These are phyloP conservation scores for Hypocrella siamensis DNA, from an alignment of 2,329 filamentous ascomycete genomes.

Conservation along the genomic window DNA sequence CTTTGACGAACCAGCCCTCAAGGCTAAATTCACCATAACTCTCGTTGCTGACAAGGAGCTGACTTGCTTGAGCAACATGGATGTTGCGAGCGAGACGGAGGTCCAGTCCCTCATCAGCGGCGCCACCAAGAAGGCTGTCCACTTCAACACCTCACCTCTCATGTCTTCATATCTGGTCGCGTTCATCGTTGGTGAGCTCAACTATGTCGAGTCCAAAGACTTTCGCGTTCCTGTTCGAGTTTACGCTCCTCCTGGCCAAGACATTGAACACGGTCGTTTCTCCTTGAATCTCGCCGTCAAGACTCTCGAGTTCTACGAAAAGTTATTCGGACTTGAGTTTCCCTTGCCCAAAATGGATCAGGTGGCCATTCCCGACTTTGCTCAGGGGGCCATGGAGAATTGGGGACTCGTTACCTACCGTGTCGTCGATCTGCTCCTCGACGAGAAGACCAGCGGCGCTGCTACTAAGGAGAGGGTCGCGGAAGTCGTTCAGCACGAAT, in stretches of 20 bases:
- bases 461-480: slow-evolving; percentile 84
- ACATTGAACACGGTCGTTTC: slow-evolving; percentile 84
- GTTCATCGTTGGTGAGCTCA: slow-evolving; percentile 86
- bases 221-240: slow-evolving; percentile 88
- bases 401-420: slow-evolving; percentile 95
- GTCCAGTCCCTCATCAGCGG: slow-evolving; percentile 21
- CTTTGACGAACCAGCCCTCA: slow-evolving; percentile 89
- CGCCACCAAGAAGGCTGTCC: slow-evolving; percentile 59
- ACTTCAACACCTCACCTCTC: slow-evolving; percentile 77
- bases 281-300: slow-evolving; percentile 78
- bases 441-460: slow-evolving; percentile 82
- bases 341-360: slow-evolving; percentile 30
- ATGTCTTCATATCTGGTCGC: slow-evolving; percentile 96
- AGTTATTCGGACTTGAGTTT: slow-evolving; percentile 58
- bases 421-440: slow-evolving; percentile 66
- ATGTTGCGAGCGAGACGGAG: slow-evolving; percentile 66
- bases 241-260: slow-evolving; percentile 79
- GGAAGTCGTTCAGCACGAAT: slow-evolving; percentile 90
- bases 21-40: slow-evolving; percentile 84
- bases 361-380: slow-evolving; percentile 91
- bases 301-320: slow-evolving; percentile 88
- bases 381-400: slow-evolving; percentile 94
- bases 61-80: slow-evolving; percentile 95
- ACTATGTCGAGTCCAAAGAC: slow-evolving; percentile 79
- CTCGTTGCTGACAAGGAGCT: slow-evolving; percentile 79